Conservation (phyloP, 1,139 yeast genomes). For the Pichia sp. region DNA sequence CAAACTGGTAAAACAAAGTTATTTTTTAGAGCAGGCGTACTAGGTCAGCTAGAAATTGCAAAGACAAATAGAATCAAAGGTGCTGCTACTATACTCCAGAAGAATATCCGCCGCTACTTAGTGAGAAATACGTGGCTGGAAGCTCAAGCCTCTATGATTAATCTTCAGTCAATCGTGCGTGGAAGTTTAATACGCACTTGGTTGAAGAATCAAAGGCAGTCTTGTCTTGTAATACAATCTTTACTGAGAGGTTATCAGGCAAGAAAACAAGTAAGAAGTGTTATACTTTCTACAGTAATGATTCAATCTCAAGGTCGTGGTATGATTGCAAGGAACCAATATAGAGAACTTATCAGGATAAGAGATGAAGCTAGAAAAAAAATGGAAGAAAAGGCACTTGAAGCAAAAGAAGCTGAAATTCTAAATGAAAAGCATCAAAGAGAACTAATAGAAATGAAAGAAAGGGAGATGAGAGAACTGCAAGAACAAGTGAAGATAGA, state of each 20-base stretch:
- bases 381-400: neutral
- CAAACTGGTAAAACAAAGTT: constrained; percentile 87
- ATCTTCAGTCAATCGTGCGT: constrained; percentile 57
- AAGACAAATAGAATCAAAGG: constrained; percentile 70
- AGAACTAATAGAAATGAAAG: neutral
- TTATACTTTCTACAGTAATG: constrained; percentile 46
- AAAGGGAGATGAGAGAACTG: constrained; percentile 51
- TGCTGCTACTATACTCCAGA: constrained; percentile 82
- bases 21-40: constrained; percentile 93
- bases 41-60: constrained; percentile 87
- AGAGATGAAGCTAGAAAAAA: neutral
- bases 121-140: constrained; percentile 58
- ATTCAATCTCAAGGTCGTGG: constrained; percentile 73
- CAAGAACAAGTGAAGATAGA: constrained; percentile 53
- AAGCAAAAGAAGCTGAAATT: neutral
- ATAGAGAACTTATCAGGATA: constrained; percentile 32
- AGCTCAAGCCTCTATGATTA: constrained; percentile 49
- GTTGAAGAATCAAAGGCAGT: constrained; percentile 51
- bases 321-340: constrained; percentile 43
- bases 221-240: constrained; percentile 72
- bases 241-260: constrained; percentile 58
- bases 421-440: neutral
- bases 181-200: constrained; percentile 58
- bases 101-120: constrained; percentile 65
- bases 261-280: constrained; percentile 42